Conservation (phyloP, 495 filamentous ascomycete genomes). For the Neurospora tetraspora region DNA sequence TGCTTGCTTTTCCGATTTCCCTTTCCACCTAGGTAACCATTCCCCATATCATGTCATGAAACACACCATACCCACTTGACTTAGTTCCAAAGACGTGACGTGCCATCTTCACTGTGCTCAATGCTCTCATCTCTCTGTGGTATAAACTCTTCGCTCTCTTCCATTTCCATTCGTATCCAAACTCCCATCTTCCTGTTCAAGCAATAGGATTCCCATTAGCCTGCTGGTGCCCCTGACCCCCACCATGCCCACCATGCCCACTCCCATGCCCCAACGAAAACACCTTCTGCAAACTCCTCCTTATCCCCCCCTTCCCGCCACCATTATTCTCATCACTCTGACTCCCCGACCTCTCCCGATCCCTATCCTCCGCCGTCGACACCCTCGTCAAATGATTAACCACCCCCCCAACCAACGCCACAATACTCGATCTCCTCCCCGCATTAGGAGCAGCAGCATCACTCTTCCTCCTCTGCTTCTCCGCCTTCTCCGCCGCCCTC, state of each 20-base stretch:
- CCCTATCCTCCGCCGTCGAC: neutral
- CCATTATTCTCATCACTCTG: slow-evolving; percentile 35
- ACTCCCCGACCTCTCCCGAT: neutral
- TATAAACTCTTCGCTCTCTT: neutral
- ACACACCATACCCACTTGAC: neutral
- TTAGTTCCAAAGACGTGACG: neutral
- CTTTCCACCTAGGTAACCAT: neutral
- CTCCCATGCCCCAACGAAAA: slow-evolving; percentile 17
- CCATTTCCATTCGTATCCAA: neutral
- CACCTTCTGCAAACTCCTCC: slow-evolving; percentile 31
- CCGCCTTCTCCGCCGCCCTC: slow-evolving; percentile 22
- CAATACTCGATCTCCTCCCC: neutral
- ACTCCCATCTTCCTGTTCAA: neutral
- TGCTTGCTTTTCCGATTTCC: neutral
- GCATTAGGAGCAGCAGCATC: slow-evolving; percentile 19
- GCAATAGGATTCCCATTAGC: neutral
- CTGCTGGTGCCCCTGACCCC: neutral
- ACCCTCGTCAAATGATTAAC: neutral
- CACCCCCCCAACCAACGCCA: neutral
- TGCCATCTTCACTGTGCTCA: neutral
- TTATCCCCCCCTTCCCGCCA: slow-evolving; percentile 21
- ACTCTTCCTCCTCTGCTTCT: slow-evolving; percentile 30
- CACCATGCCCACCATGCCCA: slow-evolving; percentile 18
- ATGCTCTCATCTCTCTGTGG: neutral
- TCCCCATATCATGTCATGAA: neutral